A percentile compares a stretch with the other conserved stretches of the same genome.
These are phyloP conservation scores for Clathrospora elynae DNA, from an alignment of 2,329 filamentous ascomycete species.

Conservation along the genomic window DNA sequence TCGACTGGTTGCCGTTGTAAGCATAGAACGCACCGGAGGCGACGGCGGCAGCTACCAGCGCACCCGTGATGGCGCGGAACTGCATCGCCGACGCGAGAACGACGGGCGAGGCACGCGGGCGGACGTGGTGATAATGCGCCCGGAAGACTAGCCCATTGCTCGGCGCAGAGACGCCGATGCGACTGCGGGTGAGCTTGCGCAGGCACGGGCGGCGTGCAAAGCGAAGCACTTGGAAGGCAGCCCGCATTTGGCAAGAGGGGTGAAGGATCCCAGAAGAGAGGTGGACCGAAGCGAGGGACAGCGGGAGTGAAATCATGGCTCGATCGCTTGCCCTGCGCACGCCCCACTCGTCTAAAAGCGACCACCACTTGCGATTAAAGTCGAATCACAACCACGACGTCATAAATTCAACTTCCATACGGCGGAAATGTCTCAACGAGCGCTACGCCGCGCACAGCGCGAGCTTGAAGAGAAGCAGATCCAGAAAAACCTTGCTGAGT, in stretches of 20 bases:
- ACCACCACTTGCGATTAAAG: slow-evolving; percentile 6
- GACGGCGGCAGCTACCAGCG: slow-evolving; percentile 69
- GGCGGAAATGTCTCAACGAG: slow-evolving; percentile 65
- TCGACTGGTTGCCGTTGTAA: slow-evolving; percentile 57
- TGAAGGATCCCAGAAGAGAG: slow-evolving; percentile 12
- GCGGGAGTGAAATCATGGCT: slow-evolving; percentile 14
- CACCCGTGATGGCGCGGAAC: slow-evolving; percentile 69
- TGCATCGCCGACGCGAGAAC: slow-evolving; percentile 75
- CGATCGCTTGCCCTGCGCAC: slow-evolving; percentile 5
- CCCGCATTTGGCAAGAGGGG: slow-evolving; percentile 65
- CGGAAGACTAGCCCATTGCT: slow-evolving; percentile 56
- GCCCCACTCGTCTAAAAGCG: slow-evolving; percentile 14
- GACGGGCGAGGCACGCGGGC: slow-evolving; percentile 48
- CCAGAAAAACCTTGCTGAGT: slow-evolving; percentile 47
- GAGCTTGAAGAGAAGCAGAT: slow-evolving; percentile 64
- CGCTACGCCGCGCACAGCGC: slow-evolving; percentile 67
- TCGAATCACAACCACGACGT: slow-evolving; percentile 21
- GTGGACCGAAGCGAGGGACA: slow-evolving; percentile 12
- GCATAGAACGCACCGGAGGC: slow-evolving; percentile 79
- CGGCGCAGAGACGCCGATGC: slow-evolving; percentile 43
- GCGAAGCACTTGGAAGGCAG: slow-evolving; percentile 69
- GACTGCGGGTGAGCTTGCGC: slow-evolving; percentile 63
- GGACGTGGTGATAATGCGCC: slow-evolving; percentile 50
- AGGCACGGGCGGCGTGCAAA: slow-evolving; percentile 68
- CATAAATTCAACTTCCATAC: slow-evolving; percentile 18